Percentiles rank a stretch among this genome's conserved stretches.
Conservation (phyloP, 2,329 filamentous ascomycete species). For the Aspergillus pseudonomiae region DNA sequence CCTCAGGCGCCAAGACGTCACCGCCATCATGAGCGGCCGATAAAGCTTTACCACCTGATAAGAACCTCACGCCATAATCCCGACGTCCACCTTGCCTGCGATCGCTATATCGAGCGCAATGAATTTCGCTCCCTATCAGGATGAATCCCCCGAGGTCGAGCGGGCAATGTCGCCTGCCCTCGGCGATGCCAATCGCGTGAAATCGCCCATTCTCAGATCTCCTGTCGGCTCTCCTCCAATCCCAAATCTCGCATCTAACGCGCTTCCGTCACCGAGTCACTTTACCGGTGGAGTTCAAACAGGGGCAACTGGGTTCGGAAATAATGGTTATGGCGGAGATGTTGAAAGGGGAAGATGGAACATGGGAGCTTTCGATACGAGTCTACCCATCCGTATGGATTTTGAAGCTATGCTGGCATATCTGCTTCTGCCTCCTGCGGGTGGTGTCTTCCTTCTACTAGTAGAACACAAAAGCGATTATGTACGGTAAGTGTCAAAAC, state of each 20-base stretch:
- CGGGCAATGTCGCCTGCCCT: constrained; percentile 77
- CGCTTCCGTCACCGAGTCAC: constrained; percentile 43
- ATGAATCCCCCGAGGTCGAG: constrained; percentile 80
- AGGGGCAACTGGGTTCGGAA: constrained; percentile 37
- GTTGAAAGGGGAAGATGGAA: constrained; percentile 62
- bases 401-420: constrained; percentile 92
- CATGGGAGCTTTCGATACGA: constrained; percentile 82
- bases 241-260: constrained; percentile 48
- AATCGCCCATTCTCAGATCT: constrained; percentile 57
- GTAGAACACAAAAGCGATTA: constrained; percentile 96
- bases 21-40: constrained; percentile 14
- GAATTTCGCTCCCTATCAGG: constrained; percentile 98
- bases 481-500: constrained; percentile 66
- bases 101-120: constrained; percentile 51
- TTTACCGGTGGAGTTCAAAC: constrained; percentile 37
- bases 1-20: constrained; percentile 26
- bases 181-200: constrained; percentile 47
- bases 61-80: constrained; percentile 10
- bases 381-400: constrained; percentile 80
- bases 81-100: constrained; percentile 3
- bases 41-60: constrained; percentile 22
- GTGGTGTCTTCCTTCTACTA: constrained; percentile 80
- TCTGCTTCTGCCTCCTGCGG: constrained; percentile 78
- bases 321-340: constrained; percentile 45
- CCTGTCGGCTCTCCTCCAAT: constrained; percentile 54